Base-by-base conservation (phyloP, 495 filamentous ascomycete genomes). In the Aspergillus panamensis region DNA sequence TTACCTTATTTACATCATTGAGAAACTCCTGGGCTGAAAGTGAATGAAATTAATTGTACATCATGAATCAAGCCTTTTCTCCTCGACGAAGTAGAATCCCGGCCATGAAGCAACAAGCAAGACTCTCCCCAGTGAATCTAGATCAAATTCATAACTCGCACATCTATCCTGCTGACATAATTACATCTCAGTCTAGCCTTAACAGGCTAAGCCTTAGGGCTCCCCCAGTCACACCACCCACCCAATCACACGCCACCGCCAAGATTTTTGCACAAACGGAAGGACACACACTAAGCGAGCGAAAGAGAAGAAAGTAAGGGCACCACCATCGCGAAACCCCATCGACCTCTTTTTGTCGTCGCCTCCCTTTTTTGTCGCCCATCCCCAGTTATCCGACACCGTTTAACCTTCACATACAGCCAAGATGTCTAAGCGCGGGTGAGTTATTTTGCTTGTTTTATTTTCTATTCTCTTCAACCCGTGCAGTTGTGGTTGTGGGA, bases 391-490 rank as follows among this genome's bases (percentile, higher is more conserved):
- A 73, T 67, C 69, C 70, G 68, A 74, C 71, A 70, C 71, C 68
- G 64, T 70, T 66, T 61, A 66, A 68, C 67, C 29, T 40, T 42
- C 69, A 79, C 69, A 76, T 65, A 66, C 64, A 77, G 71, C 74
- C 77, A 79, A 77, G 65, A 82, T 82, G 80, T 81, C 80, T 73
- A 77, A 77, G 66, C 75, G 80, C 75, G 79, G 79, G 80, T 81
- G 70, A 74, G 77, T 74, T 55, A 56, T 42, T 53, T 48, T 43
- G 31, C 47, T 51, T 51, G 13, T 43, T n/a, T 33, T 6, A 37
- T 19, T 16, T 48, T 55, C 14, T 43, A 3, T 39, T n/a, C 35
- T 39, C 14, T 39, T 25, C 14, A 8, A 39, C 6, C 6, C 14
- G 35, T 39, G 6, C 35, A 39, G 14, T 3, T 39, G 10, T 8